Evolutionary conservation across 495 filamentous ascomycete genomes (phyloP), one percentile per base, ranked within the genome.

Genomic region (Lepidopterella palustris): DNA sequence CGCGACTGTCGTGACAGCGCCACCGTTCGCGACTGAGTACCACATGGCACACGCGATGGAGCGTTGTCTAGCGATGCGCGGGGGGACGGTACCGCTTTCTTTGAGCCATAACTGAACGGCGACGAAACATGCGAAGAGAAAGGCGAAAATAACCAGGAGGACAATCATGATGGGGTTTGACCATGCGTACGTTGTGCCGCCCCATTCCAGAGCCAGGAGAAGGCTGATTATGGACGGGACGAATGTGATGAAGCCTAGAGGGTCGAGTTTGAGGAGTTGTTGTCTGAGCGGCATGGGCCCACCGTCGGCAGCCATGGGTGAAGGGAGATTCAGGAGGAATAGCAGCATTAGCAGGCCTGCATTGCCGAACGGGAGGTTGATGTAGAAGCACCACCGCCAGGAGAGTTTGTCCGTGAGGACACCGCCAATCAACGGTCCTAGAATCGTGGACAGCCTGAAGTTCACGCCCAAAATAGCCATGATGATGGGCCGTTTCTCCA

Each of bases 11-110:
- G 5, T 8, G 42, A 5, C 5, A 18, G 42, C 42, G 6, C 42
- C 42, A 20, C 18, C 45, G 3, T 20, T 10, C 15, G 3, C 9
- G 11, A 49, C 2, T 10, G 45, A 13, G 23, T 49, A 5, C 11
- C 9, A 24, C 23, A 21, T 21, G 21, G 45, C 85, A 87, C 5
- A 87, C 59, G 61, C 74, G 76, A 61, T 84, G 77, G 26, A 71
- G 15, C 87, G 82, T 63, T 90, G 84, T 18, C 77, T 83, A 58
- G 92, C 75, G 48, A 96, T 74, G 31, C 84, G 80, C 3, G 82
- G 80, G 8, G 89, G 90, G 1, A 95, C 76, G 3, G 88, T 92
- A 5, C 92, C 91, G 8, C 77, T 82, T 13, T 93, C 84, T 4
- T 83, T 80, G 64, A 79, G 78, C 74, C 80, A 77, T 53, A 84